phyloP scores from a whole-genome alignment of 352 stramenopile genomes.

The Pythium sp. region DNA sequence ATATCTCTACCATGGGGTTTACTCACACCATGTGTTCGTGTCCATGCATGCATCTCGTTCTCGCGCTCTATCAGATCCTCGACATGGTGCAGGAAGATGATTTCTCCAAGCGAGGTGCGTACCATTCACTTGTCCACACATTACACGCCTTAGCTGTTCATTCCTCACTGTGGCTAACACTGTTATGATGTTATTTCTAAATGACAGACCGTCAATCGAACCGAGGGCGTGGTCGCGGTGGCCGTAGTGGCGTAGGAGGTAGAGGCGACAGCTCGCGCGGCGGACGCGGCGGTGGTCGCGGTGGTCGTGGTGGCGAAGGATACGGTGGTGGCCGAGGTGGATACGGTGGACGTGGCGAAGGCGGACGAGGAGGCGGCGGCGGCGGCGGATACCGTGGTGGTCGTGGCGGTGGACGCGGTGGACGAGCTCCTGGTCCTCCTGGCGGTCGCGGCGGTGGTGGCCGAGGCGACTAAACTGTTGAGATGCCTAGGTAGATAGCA shows the following conservation, averaged over 20 bases:
- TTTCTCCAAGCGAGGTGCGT: constrained; percentile 70
- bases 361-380: constrained; percentile 22
- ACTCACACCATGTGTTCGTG: neutral
- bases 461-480: constrained; percentile 8
- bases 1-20: neutral
- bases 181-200: constrained; percentile 12
- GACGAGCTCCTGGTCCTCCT: constrained; percentile 5
- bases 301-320: constrained; percentile 38
- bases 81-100: constrained; percentile 96
- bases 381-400: constrained; percentile 22
- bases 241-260: constrained; percentile 45
- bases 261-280: constrained; percentile 19
- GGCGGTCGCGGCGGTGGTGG: constrained; percentile 25
- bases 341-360: constrained; percentile 25
- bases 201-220: constrained; percentile 65
- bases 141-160: neutral
- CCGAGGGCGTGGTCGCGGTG: constrained; percentile 67
- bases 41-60: neutral
- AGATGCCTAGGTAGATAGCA: neutral
- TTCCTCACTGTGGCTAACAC: constrained; percentile 10
- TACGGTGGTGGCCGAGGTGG: constrained; percentile 42
- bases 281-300: constrained; percentile 16
- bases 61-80: constrained; percentile 56
- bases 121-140: neutral
- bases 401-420: constrained; percentile 24